These are phyloP conservation scores for Catharanthus roseus DNA, from an alignment of 257 asterid genomes.

Conservation along the genomic window DNA sequence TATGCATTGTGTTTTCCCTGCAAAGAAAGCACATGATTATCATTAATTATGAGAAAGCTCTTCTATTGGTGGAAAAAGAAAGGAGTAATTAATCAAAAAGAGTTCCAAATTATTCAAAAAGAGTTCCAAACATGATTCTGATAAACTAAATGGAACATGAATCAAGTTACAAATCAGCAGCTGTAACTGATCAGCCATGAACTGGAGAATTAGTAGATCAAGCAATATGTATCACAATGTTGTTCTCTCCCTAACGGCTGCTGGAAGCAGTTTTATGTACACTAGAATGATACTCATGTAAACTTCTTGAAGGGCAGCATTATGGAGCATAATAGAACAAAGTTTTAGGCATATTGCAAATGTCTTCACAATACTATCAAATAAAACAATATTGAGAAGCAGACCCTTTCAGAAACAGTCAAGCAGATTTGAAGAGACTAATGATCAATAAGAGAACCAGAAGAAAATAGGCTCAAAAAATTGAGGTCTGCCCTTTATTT, in stretches of 20 bases:
- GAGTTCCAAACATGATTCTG: neutral
- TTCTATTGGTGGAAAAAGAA: neutral
- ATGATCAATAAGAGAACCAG: neutral
- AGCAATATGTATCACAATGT: neutral
- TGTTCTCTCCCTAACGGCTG: neutral
- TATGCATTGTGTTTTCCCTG: slow-evolving; percentile 99
- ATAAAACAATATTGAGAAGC: neutral
- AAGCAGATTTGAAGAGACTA: neutral
- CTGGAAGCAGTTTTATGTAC: neutral
- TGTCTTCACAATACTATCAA: neutral
- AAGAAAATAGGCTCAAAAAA: neutral
- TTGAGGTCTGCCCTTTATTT: neutral
- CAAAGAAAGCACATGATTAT: slow-evolving; percentile 18
- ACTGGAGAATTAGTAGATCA: neutral
- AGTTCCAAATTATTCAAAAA: neutral
- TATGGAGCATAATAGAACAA: neutral
- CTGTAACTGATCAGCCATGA: neutral
- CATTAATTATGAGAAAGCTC: neutral
- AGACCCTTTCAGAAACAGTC: neutral
- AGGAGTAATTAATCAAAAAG: neutral
- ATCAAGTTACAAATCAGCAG: neutral
- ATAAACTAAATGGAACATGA: neutral
- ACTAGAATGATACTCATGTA: neutral
- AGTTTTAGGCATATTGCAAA: neutral
- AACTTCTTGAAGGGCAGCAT: neutral